Evolutionary conservation across 495 filamentous ascomycete genomes (phyloP), one percentile per base, ranked within the genome.

Genomic region (Hyaloscypha finlandica): DNA sequence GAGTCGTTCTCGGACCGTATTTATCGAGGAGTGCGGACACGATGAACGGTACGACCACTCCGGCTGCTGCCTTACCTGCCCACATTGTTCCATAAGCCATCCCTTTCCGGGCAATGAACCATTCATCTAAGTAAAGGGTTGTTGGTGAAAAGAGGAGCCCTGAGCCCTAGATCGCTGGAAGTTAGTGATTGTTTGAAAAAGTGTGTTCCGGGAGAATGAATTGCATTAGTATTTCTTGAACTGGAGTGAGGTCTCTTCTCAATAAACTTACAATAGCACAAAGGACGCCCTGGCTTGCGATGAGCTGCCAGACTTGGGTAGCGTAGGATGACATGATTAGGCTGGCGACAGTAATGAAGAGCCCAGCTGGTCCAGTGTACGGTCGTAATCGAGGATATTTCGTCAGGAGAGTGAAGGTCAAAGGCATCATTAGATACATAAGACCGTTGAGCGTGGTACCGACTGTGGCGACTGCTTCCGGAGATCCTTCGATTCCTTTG

Each of bases 1-100:
- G 63, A 0, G 89, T 88, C 2, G 81, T 87, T 35, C 78, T 76
- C 59, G 82, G 81, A 16, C 89, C 88, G 62, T 82, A 86, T 6
- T 31, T 54, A 16, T 60, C 51, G 1, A 68, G 69, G 5, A 69
- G 63, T 8, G 55, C 66, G 2, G 61, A 62, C 70, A 72, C 69
- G 9, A 72, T n/a, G 67, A 72, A 66, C n/a, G 70, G 70, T 25
- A 72, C 37, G 16, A 69, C 55, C 11, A 62, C 54, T 14, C 70
- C 70, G 2, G 66, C 51, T 20, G 63, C 51, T 11, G 65, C 30
- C 31, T 73, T 83, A 76, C 30, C 76, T 8, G 69, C 84, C 74
- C 78, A 81, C 61, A 84, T 80, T 22, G 80, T 78, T 4, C 84
- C 84, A 48, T 79, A 84, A 3, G 83, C 84, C n/a, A 85, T 61